Conservation (phyloP, 805 yeast genomes). For the Ogataea polymorpha region DNA sequence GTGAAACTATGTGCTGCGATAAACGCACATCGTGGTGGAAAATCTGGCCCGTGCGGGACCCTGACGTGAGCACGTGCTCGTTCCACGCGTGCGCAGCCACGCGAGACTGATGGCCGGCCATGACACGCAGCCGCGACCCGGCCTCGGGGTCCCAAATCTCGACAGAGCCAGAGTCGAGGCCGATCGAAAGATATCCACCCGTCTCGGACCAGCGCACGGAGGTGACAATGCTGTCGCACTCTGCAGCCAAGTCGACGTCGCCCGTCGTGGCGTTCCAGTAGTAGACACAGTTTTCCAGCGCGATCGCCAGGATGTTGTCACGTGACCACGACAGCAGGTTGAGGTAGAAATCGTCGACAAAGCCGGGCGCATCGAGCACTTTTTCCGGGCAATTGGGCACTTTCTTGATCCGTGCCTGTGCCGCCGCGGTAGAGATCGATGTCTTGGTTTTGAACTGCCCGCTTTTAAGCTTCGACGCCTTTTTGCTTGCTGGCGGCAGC, state of each 20-base stretch:
- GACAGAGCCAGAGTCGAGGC: constrained; percentile 75
- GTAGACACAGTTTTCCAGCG: constrained; percentile 77
- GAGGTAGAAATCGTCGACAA: constrained; percentile 87
- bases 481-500: constrained; percentile 63
- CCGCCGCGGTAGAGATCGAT: constrained; percentile 41
- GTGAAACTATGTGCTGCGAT: constrained; percentile 66
- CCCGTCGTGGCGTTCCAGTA: constrained; percentile 92
- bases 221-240: constrained; percentile 55
- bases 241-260: constrained; percentile 62
- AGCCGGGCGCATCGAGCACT: constrained; percentile 94
- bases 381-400: constrained; percentile 87
- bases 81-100: constrained; percentile 86
- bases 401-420: constrained; percentile 67
- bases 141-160: constrained; percentile 94
- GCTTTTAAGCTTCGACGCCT: constrained; percentile 17
- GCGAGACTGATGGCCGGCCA: constrained; percentile 71
- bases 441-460: constrained; percentile 22
- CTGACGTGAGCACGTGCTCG: constrained; percentile 77
- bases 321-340: constrained; percentile 86
- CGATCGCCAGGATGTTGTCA: constrained; percentile 81
- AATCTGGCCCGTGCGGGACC: constrained; percentile 80
- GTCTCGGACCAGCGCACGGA: constrained; percentile 91
- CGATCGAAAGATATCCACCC: constrained; percentile 81
- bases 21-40: constrained; percentile 88
- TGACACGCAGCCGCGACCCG: constrained; percentile 68